phyloP scores from a whole-genome alignment of 805 yeast species.

The Candida taoyuanica region DNA sequence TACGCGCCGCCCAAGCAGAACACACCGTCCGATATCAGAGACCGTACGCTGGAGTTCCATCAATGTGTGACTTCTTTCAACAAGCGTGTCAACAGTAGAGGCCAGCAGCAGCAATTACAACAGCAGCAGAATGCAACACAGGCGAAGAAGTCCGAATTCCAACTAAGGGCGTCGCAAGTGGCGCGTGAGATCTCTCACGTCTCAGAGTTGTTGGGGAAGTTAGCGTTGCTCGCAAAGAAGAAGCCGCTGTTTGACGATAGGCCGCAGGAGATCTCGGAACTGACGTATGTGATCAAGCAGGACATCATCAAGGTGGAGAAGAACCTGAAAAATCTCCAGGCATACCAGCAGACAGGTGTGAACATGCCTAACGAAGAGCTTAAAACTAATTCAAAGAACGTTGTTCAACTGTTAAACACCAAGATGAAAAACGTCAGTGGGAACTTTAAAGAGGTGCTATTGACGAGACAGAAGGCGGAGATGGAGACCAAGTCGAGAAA shows the following conservation, averaged over 20 bases:
- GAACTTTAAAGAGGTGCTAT: constrained; percentile 85
- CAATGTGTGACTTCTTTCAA: constrained; percentile 81
- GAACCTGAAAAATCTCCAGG: constrained; percentile 57
- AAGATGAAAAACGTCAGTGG: constrained; percentile 91
- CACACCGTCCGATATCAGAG: constrained; percentile 42
- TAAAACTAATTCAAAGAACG: constrained; percentile 79
- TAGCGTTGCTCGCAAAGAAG: constrained; percentile 80
- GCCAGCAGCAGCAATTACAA: constrained; percentile 13
- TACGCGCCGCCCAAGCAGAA: constrained; percentile 17
- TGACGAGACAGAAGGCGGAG: constrained; percentile 80
- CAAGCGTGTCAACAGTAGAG: constrained; percentile 46
- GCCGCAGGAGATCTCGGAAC: constrained; percentile 88
- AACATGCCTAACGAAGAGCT: constrained; percentile 42
- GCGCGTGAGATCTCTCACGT: constrained; percentile 88
- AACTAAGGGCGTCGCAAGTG: constrained; percentile 66
- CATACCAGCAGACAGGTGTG: constrained; percentile 38
- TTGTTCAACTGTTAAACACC: constrained; percentile 79
- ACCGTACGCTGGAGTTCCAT: constrained; percentile 89
- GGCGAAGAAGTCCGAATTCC: constrained; percentile 44
- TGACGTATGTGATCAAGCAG: constrained; percentile 76
- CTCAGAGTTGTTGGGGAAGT: constrained; percentile 71
- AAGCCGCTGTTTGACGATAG: constrained; percentile 91
- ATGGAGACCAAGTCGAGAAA: constrained; percentile 74
- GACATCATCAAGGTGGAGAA: constrained; percentile 80
- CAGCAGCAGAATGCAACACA: constrained; percentile 6